Conservation (phyloP, 768 basidiomycete species). For the Exidia glandulosa region DNA sequence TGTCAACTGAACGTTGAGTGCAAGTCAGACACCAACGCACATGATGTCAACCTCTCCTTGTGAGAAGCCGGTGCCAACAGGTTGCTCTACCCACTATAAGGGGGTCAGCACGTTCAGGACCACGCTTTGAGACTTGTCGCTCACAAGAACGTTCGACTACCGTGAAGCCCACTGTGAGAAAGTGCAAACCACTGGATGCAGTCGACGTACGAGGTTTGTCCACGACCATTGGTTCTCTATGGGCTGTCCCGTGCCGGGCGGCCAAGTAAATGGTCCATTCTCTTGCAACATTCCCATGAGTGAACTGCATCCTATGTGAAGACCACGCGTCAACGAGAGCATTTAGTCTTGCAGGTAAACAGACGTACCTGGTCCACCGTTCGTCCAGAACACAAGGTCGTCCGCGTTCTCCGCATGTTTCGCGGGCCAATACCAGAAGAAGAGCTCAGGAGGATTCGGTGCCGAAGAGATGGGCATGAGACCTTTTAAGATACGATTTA, state of each 20-base stretch:
- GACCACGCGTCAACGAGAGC: background rate
- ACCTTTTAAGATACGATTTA: too few relatives aligned
- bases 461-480: conserved; percentile 23
- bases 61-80: conserved; percentile 5
- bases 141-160: too few relatives aligned
- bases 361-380: conserved; percentile 12
- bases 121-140: too few relatives aligned
- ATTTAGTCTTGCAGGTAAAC: background rate
- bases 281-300: conserved; percentile 9
- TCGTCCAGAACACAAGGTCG: conserved; percentile 24
- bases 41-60: background rate
- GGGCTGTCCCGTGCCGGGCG: background rate
- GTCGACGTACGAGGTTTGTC: too few relatives aligned
- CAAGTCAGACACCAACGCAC: too few relatives aligned
- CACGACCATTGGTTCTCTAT: conserved; percentile 7
- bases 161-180: too few relatives aligned
- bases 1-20: conserved; percentile 4
- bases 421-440: conserved; percentile 23
- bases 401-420: conserved; percentile 18
- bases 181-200: too few relatives aligned
- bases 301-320: conserved; percentile 5
- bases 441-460: conserved; percentile 32
- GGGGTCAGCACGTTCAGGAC: too few relatives aligned
- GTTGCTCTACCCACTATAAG: conserved; percentile 12
- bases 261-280: conserved; percentile 6